phyloP scores from a whole-genome alignment of 2,329 filamentous ascomycete genomes.

The Cephalotrichum gorgonifer region DNA sequence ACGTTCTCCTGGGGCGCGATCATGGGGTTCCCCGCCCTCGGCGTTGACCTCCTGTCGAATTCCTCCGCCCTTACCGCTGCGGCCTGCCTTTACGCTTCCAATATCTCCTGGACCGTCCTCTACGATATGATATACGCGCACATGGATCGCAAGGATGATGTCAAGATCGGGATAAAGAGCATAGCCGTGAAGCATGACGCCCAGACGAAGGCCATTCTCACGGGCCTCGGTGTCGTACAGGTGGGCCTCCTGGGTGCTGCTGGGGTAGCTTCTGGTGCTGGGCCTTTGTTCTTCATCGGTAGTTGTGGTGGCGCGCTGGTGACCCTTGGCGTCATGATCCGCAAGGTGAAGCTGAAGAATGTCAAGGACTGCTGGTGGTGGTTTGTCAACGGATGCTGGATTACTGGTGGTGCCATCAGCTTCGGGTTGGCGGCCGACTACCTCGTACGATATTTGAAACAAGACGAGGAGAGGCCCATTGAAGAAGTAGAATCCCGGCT shows the following conservation, averaged over 20 bases:
- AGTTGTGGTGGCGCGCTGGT: conserved; percentile 55
- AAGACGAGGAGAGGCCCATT: not conserved
- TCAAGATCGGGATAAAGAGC: conserved; percentile 78
- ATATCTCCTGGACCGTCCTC: conserved; percentile 75
- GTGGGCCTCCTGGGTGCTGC: conserved; percentile 59
- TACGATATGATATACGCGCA: conserved; percentile 94
- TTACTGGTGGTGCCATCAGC: conserved; percentile 54
- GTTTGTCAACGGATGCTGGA: conserved; percentile 62
- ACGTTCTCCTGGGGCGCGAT: conserved; percentile 86
- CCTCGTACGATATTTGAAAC: conserved; percentile 29
- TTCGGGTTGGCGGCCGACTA: conserved; percentile 51
- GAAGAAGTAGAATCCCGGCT: not conserved
- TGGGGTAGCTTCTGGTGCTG: conserved; percentile 56
- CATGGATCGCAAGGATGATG: conserved; percentile 82
- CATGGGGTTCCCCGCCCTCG: conserved; percentile 78
- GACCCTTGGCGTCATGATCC: conserved; percentile 57
- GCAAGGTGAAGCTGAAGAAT: conserved; percentile 52
- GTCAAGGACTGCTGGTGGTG: conserved; percentile 67
- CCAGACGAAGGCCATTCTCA: conserved; percentile 66
- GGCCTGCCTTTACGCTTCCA: conserved; percentile 62
- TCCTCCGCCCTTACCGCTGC: conserved; percentile 54
- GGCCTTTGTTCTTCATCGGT: conserved; percentile 57
- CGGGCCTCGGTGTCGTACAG: conserved; percentile 59
- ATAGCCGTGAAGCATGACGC: conserved; percentile 72
- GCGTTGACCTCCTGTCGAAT: conserved; percentile 61